Percentiles rank a stretch among this genome's conserved stretches.
These are phyloP conservation scores for Lasiodiplodia citricola DNA, from an alignment of 2,329 filamentous ascomycete species.

Conservation along the genomic window DNA sequence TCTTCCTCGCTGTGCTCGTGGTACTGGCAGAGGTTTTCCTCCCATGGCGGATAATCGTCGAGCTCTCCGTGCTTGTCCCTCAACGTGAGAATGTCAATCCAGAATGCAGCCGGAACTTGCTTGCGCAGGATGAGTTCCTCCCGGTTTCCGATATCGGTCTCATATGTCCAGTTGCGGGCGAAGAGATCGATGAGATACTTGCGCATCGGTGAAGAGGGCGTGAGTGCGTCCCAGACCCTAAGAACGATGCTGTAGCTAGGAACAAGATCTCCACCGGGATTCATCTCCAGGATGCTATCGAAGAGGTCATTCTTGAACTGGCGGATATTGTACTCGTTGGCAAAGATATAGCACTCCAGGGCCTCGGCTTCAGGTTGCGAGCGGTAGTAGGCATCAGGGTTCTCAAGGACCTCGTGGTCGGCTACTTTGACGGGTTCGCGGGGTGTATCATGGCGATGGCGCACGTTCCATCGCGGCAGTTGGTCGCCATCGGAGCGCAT, in stretches of 20 bases:
- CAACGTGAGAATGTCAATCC: not conserved
- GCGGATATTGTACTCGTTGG: not conserved
- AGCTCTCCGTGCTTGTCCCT: not conserved
- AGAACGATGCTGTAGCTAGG: constrained; percentile 16
- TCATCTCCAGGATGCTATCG: constrained; percentile 14
- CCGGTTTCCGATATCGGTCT: not conserved
- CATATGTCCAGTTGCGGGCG: constrained; percentile 3
- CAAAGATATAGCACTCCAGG: constrained; percentile 22
- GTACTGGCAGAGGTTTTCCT: constrained; percentile 11
- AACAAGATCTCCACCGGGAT: not conserved
- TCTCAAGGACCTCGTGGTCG: not conserved
- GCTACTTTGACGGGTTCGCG: not conserved
- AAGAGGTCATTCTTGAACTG: constrained; percentile 19
- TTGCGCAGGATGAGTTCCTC: constrained; percentile 13
- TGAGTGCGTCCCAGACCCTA: not conserved
- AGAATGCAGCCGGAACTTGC: not conserved
- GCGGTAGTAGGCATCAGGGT: not conserved
- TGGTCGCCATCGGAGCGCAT: not conserved
- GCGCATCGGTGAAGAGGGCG: not conserved
- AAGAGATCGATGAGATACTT: constrained; percentile 11
- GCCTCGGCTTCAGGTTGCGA: not conserved
- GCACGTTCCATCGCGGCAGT: not conserved
- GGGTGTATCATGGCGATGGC: not conserved
- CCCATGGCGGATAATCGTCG: constrained; percentile 8
- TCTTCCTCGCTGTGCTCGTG: not conserved